These are phyloP conservation scores for Chrysoporthe deuterocubensis DNA, from an alignment of 2,329 filamentous ascomycete species.

Conservation along the genomic window DNA sequence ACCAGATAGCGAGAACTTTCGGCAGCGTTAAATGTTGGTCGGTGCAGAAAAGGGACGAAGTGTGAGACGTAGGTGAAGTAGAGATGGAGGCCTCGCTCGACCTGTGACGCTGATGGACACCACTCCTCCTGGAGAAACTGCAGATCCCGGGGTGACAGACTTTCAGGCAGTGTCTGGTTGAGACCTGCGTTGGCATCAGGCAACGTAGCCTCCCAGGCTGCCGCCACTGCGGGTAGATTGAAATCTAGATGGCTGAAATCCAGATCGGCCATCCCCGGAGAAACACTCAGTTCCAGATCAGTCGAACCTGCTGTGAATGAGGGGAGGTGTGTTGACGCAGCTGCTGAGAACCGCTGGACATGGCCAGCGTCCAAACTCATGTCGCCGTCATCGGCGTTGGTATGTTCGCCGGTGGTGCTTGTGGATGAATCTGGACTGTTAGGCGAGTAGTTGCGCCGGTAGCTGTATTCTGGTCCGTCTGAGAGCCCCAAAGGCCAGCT, in stretches of 20 bases:
- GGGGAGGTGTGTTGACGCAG: not conserved
- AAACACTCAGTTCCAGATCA: constrained; percentile 5
- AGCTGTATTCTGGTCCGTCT: constrained; percentile 3
- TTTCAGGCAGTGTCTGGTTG: constrained; percentile 26
- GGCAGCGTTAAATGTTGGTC: constrained; percentile 40
- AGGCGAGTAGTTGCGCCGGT: not conserved
- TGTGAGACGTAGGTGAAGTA: constrained; percentile 43
- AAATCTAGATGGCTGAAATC: not conserved
- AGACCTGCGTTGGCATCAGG: constrained; percentile 15
- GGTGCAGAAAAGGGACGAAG: constrained; percentile 44
- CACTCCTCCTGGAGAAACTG: constrained; percentile 35
- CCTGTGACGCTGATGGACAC: constrained; percentile 38
- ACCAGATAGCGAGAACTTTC: constrained; percentile 35
- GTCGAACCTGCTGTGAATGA: not conserved
- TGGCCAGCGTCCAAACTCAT: not conserved
- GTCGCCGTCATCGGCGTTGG: constrained; percentile 2
- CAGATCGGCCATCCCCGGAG: not conserved
- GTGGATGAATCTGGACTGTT: constrained; percentile 3
- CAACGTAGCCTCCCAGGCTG: not conserved
- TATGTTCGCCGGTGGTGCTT: constrained; percentile 3
- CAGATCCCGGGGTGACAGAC: constrained; percentile 29
- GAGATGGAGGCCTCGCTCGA: constrained; percentile 38
- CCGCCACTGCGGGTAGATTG: not conserved
- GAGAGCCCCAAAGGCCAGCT: constrained; percentile 14
- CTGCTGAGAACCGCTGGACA: not conserved